Percentiles rank a stretch among this genome's conserved stretches.
These are phyloP conservation scores for Bolboschoenoplectus hybrid DNA, from an alignment of 202 grass and related monocot species.

Conservation along the genomic window DNA sequence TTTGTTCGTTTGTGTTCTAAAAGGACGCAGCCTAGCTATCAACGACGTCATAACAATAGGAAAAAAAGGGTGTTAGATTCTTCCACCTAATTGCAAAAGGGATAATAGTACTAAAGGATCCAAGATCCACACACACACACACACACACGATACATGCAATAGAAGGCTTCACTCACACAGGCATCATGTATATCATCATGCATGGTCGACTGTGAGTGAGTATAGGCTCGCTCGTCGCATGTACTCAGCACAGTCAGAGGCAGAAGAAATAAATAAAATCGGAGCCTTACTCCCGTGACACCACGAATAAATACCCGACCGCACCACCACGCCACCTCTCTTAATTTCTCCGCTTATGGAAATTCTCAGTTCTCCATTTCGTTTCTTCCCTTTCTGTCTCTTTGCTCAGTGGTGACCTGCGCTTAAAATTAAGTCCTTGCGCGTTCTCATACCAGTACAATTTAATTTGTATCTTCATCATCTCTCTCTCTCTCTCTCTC, in stretches of 20 bases:
- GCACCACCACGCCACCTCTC: slow-evolving; percentile 49
- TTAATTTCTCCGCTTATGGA: slow-evolving; percentile 37
- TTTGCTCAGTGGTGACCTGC: slow-evolving; percentile 7
- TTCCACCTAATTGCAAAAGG: neutral
- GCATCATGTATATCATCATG: slow-evolving; percentile 25
- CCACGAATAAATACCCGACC: slow-evolving; percentile 44
- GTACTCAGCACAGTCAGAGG: neutral
- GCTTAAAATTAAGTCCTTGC: slow-evolving; percentile 5
- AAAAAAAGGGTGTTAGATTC: neutral
- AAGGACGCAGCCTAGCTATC: neutral
- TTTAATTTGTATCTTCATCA: neutral
- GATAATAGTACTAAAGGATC: neutral
- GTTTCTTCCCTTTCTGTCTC: slow-evolving; percentile 7
- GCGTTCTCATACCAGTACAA: slow-evolving; percentile 17
- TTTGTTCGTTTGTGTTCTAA: neutral
- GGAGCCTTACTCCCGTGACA: slow-evolving; percentile 36
- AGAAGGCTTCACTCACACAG: slow-evolving; percentile 12
- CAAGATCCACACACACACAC: neutral
- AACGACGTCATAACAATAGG: neutral
- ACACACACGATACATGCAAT: neutral
- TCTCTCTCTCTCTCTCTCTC: neutral
- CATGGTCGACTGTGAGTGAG: neutral
- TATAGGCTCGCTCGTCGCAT: neutral
- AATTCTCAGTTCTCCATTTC: slow-evolving; percentile 21
- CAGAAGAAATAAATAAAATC: neutral